Base-by-base conservation (phyloP, 352 stramenopile genomes). In the Pythium periplocum region DNA sequence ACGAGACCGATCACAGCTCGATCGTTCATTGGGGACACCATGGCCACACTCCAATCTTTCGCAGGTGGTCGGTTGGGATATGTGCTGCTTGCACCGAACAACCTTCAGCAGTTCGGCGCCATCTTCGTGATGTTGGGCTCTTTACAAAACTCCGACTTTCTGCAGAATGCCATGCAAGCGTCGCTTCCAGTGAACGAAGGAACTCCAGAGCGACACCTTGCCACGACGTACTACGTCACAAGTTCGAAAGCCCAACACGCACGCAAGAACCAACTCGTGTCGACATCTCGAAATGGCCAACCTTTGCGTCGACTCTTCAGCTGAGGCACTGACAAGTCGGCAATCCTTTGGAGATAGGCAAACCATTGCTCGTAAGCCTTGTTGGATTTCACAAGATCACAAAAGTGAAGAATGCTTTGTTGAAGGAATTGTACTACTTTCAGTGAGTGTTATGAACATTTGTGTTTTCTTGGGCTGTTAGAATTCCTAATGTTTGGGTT, bases 191-290 rank as follows among this genome's bases (percentile, higher is more conserved):
- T 26, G 17, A 26, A 26, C 17, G 17, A 26, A 26, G 17, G 17
- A 26, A 51, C 51, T 49, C 45, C 37, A 30, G 59, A 57, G 52
- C 41, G 43, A 51, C 57, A 57, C 30, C 6, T 66, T 49, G 53
- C n/a, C 59, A 47, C 41, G 34, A 59, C 59, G 45, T 51, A 61
- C 62, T 34, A 59, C 48, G 44, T 66, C 48, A 59, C 48, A 0
- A 44, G 52, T 1, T 45, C 53, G 39, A 62, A 37, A 58, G 42
- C 31, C 32, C 53, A 61, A 37, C 41, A 12, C 53, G 37, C 53
- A 17, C 17, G 42, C 7, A 36, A 1, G 40, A 59, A 57, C 31
- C 54, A 57, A 55, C 53, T 66, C 48, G 48, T n/a, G 42, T 48
- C 40, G 38, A 36, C 34, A 12, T 11, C 17, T 34, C 48, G n/a